Conservation (phyloP, 2,329 filamentous ascomycete species). For the Cytospora piceae region DNA sequence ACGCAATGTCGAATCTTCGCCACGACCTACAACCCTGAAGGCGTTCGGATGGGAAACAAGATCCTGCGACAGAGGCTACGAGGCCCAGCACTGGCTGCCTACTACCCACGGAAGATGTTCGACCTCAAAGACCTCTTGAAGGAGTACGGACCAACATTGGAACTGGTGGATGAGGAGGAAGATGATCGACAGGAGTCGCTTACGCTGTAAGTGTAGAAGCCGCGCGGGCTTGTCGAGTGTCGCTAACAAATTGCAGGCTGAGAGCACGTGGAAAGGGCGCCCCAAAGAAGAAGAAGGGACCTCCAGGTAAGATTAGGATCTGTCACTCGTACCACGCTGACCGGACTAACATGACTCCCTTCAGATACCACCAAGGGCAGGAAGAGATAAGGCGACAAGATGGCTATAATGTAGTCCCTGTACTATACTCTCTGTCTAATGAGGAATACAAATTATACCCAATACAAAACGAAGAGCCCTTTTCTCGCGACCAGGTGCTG, state of each 20-base stretch:
- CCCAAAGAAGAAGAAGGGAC: constrained; percentile 84
- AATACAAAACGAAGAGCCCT: not conserved
- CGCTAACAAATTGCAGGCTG: constrained; percentile 51
- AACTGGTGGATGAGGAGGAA: constrained; percentile 75
- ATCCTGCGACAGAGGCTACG: constrained; percentile 84
- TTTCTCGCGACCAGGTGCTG: not conserved
- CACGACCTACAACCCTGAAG: constrained; percentile 85
- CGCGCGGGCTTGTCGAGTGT: not conserved
- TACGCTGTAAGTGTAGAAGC: constrained; percentile 55
- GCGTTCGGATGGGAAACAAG: constrained; percentile 85
- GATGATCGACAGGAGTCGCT: constrained; percentile 79
- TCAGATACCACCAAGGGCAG: constrained; percentile 48
- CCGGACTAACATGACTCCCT: constrained; percentile 42
- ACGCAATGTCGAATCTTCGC: constrained; percentile 90
- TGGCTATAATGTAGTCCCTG: constrained; percentile 22
- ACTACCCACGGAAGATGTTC: constrained; percentile 80
- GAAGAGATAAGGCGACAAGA: constrained; percentile 38
- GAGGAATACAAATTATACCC: constrained; percentile 28
- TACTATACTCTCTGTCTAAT: constrained; percentile 2
- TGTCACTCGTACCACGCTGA: constrained; percentile 41
- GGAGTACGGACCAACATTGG: constrained; percentile 67
- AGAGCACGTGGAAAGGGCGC: constrained; percentile 83
- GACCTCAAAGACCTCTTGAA: constrained; percentile 75
- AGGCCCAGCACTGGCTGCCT: constrained; percentile 81
- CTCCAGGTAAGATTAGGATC: constrained; percentile 39